Evolutionary conservation across 257 asterid species (phyloP), one percentile per base, ranked within the genome.

Genomic region (Plantago ovata): DNA sequence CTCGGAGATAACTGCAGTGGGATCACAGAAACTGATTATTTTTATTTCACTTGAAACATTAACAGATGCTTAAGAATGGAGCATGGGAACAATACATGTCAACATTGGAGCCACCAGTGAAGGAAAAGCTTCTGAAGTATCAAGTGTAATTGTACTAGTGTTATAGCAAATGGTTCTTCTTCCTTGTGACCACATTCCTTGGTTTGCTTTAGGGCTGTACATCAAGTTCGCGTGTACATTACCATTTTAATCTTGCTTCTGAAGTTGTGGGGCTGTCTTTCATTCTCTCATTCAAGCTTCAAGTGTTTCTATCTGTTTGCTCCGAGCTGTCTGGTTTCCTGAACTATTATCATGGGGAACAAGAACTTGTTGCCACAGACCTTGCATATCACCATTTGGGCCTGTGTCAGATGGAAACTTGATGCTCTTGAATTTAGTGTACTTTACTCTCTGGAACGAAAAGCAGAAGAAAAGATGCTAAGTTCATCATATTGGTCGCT

Each of bases 31-130:
- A 49, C 7, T 46, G 52, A 46, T 60, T 1, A 55, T 41, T 54
- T 47, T 15, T 48, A 24, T 45, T 40, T 39, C 28, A 12, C 22
- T 19, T 28, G 16, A 20, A 16, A 51, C 42, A 23, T 67, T 63
- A 51, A 38, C 90, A 92, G 98, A 85, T 92, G 94, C 94, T 92
- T 40, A 69, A 77, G 66, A 72, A 75, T 52, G 94, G 90, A 67
- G 86, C 81, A 38, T 92, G 98, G 98, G 96, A 92, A 59, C 98
- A 85, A 56, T 84, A 80, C 76, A 75, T 88, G 88, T 81, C 87
- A 20, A 74, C 85, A 20, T 75, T 92, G 87, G 96, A 87, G 77
- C 88, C 93, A 48, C 74, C 79, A 10, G 84, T 83, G 72, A 85
- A 77, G 74, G 94, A 83, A 24, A 80, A 72, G 79, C 73, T 92